Evolutionary conservation across 106 monocot species (phyloP), one percentile per base, ranked within the genome.

Genomic region (Iris macrosiphon): DNA sequence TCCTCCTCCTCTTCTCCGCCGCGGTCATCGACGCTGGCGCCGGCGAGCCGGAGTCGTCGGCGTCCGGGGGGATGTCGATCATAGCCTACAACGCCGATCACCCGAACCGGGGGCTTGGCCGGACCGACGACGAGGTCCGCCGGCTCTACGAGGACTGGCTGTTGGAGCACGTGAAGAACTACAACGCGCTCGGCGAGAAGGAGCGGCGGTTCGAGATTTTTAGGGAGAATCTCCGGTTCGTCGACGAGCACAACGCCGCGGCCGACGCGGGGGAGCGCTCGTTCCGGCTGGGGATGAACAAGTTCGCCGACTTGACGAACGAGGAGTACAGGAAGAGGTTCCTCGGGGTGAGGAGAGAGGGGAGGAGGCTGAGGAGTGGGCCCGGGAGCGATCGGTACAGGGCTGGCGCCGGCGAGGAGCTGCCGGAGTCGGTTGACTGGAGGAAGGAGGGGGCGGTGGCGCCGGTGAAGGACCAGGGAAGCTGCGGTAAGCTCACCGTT

Each of bases 271-370:
- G 75, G 11, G 52, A 38, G 10, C 78, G 75, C 48, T 63, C 75
- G 6, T 95, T 68, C 64, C 45, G 58, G 16, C 55, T 95, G 11
- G 89, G 82, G 14, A 45, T 95, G 29, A 95, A 79, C 71, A 75
- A 76, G 10, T 95, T 95, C 72, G 95, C 95, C 8, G 95, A 95
- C 50, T 65, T 95, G 31, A 95, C 85, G 13, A 89, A 89, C 49
- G 85, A 84, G 50, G 95, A 95, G 79, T 95, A 63, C 66, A 62
- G 89, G 25, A 55, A 70, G 11, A 31, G 5, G 39, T 78, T 61
- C 59, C 67, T 89, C 4, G 89, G 95, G 15, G 11, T 32, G 25
- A 59, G 57, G 26, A 10, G 24, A 12, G 45, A 7, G 1, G 15
- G 56, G 11, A 31, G 41, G 35, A 16, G 15, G 14, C 17, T 24